Percentiles rank a stretch among this genome's conserved stretches.
Conservation (phyloP, 208 protist genomes). For the Acanthamoeba healyi region DNA sequence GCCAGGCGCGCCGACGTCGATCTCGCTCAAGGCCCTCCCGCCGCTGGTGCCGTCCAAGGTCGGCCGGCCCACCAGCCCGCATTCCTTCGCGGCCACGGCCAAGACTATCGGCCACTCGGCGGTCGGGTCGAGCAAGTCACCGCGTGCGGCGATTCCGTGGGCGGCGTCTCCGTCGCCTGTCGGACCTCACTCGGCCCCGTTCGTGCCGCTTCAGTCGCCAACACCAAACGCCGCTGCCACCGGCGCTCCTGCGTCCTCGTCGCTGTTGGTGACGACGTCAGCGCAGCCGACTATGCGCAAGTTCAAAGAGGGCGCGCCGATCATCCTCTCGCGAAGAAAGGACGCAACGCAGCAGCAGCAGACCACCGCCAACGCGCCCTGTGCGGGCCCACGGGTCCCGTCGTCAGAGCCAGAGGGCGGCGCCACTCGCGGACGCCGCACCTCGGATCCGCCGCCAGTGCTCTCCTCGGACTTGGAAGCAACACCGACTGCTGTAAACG, state of each 20-base stretch:
- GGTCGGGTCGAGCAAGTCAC: not conserved
- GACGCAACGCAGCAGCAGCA: not conserved
- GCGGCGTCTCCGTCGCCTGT: not conserved
- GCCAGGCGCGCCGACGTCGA: not conserved
- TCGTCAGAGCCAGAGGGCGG: too few species aligned
- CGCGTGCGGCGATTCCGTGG: not conserved
- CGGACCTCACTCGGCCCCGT: not conserved
- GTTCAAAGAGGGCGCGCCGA: constrained; percentile 50
- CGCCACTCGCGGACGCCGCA: too few species aligned
- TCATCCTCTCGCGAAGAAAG: constrained; percentile 35
- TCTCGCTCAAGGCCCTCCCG: not conserved
- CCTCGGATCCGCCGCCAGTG: too few species aligned
- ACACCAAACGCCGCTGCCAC: not conserved
- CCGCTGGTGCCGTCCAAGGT: not conserved
- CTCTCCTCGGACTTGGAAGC: too few species aligned
- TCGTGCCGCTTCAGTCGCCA: not conserved
- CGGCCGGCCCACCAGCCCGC: not conserved
- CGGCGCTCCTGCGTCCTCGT: not conserved
- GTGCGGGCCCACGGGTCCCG: too few species aligned
- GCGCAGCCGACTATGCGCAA: not conserved
- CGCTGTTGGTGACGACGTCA: not conserved
- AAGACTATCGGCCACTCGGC: constrained; percentile 39
- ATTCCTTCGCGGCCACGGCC: not conserved
- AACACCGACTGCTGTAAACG: too few species aligned
- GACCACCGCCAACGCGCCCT: too few species aligned